Percentiles rank a stretch among this genome's conserved stretches.
Evolutionary conservation across 495 filamentous ascomycete species (phyloP).

Genomic region (Hypoxylon crocopeplum): DNA sequence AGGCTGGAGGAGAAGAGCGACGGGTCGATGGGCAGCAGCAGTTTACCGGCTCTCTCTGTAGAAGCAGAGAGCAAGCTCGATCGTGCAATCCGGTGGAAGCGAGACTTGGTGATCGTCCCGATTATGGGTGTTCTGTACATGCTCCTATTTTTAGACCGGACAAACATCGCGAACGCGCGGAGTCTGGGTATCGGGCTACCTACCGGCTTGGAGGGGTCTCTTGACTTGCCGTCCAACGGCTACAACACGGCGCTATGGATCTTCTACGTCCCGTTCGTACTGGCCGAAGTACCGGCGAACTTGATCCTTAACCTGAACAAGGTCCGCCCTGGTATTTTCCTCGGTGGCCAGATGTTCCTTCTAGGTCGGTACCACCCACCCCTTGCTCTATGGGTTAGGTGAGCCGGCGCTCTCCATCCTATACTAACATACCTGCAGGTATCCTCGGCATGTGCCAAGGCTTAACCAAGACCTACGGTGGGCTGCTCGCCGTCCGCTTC

Average conservation of each 20-base stretch:
- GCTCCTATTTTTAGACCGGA: conserved; percentile 34
- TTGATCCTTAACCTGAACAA: conserved; percentile 31
- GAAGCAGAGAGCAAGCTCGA: conserved; percentile 25
- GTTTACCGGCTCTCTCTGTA: not conserved
- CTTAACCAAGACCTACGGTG: conserved; percentile 24
- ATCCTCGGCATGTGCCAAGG: conserved; percentile 35
- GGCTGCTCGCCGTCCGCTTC: conserved; percentile 32
- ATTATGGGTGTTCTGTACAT: conserved; percentile 31
- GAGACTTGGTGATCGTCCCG: conserved; percentile 32
- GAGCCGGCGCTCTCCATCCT: not conserved
- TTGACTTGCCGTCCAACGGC: conserved; percentile 31
- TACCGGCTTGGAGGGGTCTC: conserved; percentile 23
- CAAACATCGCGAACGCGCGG: conserved; percentile 37
- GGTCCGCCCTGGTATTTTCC: conserved; percentile 27
- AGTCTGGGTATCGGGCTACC: conserved; percentile 20
- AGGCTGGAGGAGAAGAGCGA: conserved; percentile 16
- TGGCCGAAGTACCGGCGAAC: conserved; percentile 34
- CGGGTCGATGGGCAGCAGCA: not conserved
- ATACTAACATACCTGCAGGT: conserved; percentile 15
- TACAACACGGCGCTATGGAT: conserved; percentile 34
- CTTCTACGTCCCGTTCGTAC: conserved; percentile 30
- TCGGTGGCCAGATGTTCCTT: conserved; percentile 29
- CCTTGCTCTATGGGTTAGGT: not conserved
- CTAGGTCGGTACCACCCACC: conserved; percentile 9
- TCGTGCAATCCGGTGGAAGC: conserved; percentile 24